Evolutionary conservation across 2,329 filamentous ascomycete species (phyloP).

Genomic region (Beauveria medogensis): DNA sequence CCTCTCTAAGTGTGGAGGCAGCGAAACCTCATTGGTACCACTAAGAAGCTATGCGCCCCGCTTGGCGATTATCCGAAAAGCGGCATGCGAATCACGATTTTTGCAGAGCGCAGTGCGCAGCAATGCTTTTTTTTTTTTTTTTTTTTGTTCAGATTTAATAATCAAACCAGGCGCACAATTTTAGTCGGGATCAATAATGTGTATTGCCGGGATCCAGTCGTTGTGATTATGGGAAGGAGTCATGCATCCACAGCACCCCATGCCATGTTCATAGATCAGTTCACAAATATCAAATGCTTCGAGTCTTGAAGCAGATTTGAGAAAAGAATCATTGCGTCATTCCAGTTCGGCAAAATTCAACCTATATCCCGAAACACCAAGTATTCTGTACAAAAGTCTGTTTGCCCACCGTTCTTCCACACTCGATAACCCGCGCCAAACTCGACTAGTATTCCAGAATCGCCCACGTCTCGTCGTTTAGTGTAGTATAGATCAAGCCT

Average conservation of each 20-base stretch:
- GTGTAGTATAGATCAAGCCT: constrained; percentile 79
- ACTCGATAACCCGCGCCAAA: neutral
- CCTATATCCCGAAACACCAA: constrained; percentile 10
- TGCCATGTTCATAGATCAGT: too few relatives aligned
- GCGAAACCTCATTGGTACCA: neutral
- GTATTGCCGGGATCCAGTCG: too few relatives aligned
- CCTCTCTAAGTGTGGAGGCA: neutral
- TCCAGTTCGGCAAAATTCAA: neutral
- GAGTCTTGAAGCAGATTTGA: neutral
- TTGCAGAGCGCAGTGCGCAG: neutral
- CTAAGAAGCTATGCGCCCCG: neutral
- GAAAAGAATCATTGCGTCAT: constrained; percentile 5
- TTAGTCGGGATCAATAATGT: too few relatives aligned
- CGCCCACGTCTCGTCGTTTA: constrained; percentile 90
- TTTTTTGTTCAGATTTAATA: neutral
- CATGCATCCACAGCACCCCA: too few relatives aligned
- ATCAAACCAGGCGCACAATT: neutral
- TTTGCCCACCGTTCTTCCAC: neutral
- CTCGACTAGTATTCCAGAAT: constrained; percentile 56
- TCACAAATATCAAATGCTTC: too few relatives aligned
- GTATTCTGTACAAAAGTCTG: constrained; percentile 2
- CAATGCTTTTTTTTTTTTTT: neutral
- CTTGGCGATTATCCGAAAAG: neutral
- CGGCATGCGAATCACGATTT: neutral
- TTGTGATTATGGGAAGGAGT: too few relatives aligned